phyloP scores from a whole-genome alignment of 192 early-diverging fungal species.

The Martensiomyces pterosporus region DNA sequence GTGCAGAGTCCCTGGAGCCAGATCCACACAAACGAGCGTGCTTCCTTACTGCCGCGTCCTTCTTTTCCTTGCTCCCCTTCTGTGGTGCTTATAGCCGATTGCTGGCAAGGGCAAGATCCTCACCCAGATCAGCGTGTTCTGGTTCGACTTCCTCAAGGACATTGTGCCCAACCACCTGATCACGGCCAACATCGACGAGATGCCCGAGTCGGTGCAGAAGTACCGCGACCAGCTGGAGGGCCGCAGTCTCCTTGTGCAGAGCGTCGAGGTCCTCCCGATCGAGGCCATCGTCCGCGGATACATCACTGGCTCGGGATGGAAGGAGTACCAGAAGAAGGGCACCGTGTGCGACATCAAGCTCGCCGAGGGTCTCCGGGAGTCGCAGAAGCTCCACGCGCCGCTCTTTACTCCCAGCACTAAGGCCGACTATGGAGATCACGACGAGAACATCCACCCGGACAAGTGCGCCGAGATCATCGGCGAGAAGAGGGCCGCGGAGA shows the following conservation, averaged over 20 bases:
- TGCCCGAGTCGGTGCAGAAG: conserved; percentile 83
- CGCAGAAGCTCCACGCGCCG: conserved; percentile 73
- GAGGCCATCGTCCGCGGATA: conserved; percentile 99
- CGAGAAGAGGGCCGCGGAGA: conserved; percentile 65
- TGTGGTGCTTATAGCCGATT: conserved; percentile 58
- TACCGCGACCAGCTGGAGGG: conserved; percentile 87
- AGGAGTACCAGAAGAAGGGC: conserved; percentile 88
- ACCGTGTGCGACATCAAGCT: conserved; percentile 92
- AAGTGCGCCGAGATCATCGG: conserved; percentile 86
- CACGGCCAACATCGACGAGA: conserved; percentile 86
- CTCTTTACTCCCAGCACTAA: conserved; percentile 98
- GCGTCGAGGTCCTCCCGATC: conserved; percentile 85
- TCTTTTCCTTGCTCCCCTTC: conserved; percentile 1
- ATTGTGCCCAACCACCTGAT: conserved; percentile 97
- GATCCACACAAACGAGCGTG: background rate
- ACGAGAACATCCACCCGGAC: conserved; percentile 97
- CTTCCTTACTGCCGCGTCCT: background rate
- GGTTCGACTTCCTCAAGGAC: conserved; percentile 88
- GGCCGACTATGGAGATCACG: conserved; percentile 96
- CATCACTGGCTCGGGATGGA: conserved; percentile 95
- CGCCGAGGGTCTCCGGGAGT: conserved; percentile 75
- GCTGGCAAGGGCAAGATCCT: conserved; percentile 96
- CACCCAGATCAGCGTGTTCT: conserved; percentile 91
- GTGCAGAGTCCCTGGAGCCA: no score
- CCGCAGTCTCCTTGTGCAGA: conserved; percentile 88